phyloP scores from a whole-genome alignment of 768 basidiomycete species.

The Strobilomyces echinocephalus region DNA sequence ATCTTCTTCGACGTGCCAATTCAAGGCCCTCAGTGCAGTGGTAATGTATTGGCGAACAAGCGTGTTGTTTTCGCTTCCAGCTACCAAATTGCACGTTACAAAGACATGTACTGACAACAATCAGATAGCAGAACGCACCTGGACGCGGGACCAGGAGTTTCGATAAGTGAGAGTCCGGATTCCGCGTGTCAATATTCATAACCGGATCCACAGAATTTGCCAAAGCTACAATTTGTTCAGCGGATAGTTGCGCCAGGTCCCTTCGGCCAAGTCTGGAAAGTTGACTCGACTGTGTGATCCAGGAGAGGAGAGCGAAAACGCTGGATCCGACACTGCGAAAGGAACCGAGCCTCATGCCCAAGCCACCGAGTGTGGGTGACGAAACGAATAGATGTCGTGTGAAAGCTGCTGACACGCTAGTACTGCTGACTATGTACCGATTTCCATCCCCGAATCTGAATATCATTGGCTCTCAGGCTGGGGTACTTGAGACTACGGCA shows the following conservation, averaged over 20 bases:
- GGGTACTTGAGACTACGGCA: slow-evolving; percentile 53
- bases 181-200: slow-evolving; percentile 59
- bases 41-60: slow-evolving; percentile 78
- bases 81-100: slow-evolving; percentile 31
- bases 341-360: slow-evolving; percentile 16
- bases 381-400: slow-evolving; percentile 6
- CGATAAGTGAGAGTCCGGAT: slow-evolving; percentile 70
- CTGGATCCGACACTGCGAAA: slow-evolving; percentile 7
- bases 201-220: slow-evolving; percentile 57
- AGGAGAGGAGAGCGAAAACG: slow-evolving; percentile 16
- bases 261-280: slow-evolving; percentile 34
- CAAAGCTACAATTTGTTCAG: slow-evolving; percentile 47
- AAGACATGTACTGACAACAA: background rate
- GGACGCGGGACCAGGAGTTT: slow-evolving; percentile 82
- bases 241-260: slow-evolving; percentile 41
- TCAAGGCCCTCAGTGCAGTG: slow-evolving; percentile 60
- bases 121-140: slow-evolving; percentile 42
- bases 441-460: no score
- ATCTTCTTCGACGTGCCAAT: slow-evolving; percentile 89
- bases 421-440: no score
- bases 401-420: slow-evolving; percentile 1
- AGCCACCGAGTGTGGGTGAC: background rate
- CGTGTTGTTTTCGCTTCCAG: slow-evolving; percentile 74
- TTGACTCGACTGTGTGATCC: slow-evolving; percentile 24
- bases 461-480: no score